phyloP scores from a whole-genome alignment of 345 rosid genomes.

The Lepidium didymum region DNA sequence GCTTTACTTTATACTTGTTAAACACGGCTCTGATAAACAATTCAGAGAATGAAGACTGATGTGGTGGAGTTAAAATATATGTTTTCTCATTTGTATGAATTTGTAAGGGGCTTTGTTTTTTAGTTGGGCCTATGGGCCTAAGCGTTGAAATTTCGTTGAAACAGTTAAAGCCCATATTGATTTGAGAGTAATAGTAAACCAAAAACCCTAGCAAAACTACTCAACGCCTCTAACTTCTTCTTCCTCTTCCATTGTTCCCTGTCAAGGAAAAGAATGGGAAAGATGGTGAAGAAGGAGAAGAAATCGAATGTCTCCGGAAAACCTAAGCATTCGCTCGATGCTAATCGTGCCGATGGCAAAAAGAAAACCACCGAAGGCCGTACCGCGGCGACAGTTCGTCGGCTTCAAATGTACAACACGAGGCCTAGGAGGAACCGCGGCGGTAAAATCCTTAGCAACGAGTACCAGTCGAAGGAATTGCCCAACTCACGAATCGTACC shows the following conservation, averaged over 20 bases:
- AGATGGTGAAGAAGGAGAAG: slow-evolving; percentile 57
- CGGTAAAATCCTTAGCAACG: slow-evolving; percentile 61
- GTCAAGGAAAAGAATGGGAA: neutral
- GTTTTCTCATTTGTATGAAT: too few species aligned
- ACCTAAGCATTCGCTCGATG: slow-evolving; percentile 92
- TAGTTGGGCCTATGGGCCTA: neutral
- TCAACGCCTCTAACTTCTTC: neutral
- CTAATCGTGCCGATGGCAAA: slow-evolving; percentile 55
- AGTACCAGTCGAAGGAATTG: slow-evolving; percentile 64
- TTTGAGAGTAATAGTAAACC: neutral
- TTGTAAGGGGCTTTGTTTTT: neutral
- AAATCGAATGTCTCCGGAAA: slow-evolving; percentile 70
- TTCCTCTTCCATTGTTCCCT: neutral
- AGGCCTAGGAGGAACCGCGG: slow-evolving; percentile 49
- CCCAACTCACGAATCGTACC: slow-evolving; percentile 78
- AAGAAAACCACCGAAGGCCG: slow-evolving; percentile 36
- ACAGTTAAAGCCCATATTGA: neutral
- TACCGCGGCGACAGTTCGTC: slow-evolving; percentile 69
- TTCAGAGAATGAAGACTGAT: too few species aligned
- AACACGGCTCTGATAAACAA: too few species aligned
- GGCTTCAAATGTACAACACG: slow-evolving; percentile 78
- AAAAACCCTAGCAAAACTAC: slow-evolving; percentile 16
- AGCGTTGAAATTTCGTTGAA: neutral
- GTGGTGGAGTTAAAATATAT: too few species aligned
- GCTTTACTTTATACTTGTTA: too few species aligned